Evolutionary conservation across 306 rosid species (phyloP).

Genomic region (Mucuna pruriens): DNA sequence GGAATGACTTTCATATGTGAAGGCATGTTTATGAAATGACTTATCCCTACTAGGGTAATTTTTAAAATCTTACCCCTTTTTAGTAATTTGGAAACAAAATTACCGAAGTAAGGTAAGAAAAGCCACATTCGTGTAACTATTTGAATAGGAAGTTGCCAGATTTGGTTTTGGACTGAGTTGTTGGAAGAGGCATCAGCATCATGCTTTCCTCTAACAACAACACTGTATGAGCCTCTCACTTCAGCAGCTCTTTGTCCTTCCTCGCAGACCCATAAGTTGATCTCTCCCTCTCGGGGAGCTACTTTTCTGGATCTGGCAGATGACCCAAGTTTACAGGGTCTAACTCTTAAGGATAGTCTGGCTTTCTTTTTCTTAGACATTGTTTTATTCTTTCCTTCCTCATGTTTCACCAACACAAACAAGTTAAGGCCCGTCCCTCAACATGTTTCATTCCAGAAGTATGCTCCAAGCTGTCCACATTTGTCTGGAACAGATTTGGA

Average conservation of each 20-base stretch:
- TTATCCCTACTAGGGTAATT: too few species aligned
- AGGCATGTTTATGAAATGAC: too few species aligned
- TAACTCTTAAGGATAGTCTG: conserved; percentile 80
- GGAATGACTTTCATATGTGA: too few species aligned
- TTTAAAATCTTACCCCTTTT: too few species aligned
- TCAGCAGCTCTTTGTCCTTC: conserved; percentile 80
- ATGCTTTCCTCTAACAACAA: conserved; percentile 67
- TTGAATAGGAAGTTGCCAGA: conserved; percentile 46
- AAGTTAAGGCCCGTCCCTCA: conserved; percentile 50
- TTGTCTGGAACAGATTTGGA: background rate
- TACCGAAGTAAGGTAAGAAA: too few species aligned
- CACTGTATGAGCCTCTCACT: conserved; percentile 82
- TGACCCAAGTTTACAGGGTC: conserved; percentile 79
- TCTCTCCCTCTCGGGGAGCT: conserved; percentile 86
- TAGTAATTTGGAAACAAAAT: too few species aligned
- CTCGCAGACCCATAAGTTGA: conserved; percentile 76
- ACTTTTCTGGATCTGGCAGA: conserved; percentile 81
- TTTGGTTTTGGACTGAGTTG: conserved; percentile 53
- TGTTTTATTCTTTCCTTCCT: conserved; percentile 67
- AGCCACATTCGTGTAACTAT: conserved; percentile 46
- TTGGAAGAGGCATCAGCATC: conserved; percentile 55
- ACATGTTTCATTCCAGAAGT: conserved; percentile 69
- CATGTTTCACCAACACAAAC: conserved; percentile 50
- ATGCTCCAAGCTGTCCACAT: conserved; percentile 67
- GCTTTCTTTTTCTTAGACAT: conserved; percentile 75